Base-by-base conservation (phyloP, 441 rosid species). In the Croton setiger region DNA sequence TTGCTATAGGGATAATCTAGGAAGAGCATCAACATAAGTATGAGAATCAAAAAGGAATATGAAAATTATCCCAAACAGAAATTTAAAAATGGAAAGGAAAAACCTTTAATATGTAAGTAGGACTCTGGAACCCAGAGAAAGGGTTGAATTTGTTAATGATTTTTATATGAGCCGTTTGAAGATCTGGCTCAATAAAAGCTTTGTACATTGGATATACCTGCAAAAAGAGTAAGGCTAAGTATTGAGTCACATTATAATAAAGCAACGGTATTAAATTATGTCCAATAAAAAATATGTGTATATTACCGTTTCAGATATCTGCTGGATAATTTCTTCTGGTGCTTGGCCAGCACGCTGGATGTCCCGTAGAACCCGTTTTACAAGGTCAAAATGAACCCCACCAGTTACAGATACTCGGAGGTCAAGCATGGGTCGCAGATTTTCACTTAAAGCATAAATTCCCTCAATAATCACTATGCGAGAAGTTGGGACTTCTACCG, bases 151-250 rank as follows among this genome's bases (percentile, higher is more conserved):
- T 95, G 85, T 95, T 95, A 67, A 82, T 81, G 70, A 95, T 92
- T 82, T 83, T 91, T 63, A 95, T 84, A 60, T 95, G 99, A 52
- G 98, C 98, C 52, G 98, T 95, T 86, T 86, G 88, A 69, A 95
- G 98, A 81, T 92, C 99, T 58, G 99, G 98, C 81, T 95, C 99
- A 23, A 95, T 95, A 76, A 86, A 95, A 76, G 99, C 99, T 82
- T 95, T 95, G 84, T 95, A 95, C 99, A 95, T 95, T 31, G 99
- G 98, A 81, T 90, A 95, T 35, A 95, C 99, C 99, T 95, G 83
- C 70, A 83, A 60, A 60, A 73, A 66, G 69, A 62, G 54, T 27
- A 37, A 66, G 64, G 23, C 15, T 23, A 35, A 75, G 74, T 60
- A 43, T 36, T 63, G 52, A 77, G 66, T 37, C 62, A 61, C 63